phyloP scores from a whole-genome alignment of 2,329 filamentous ascomycete genomes.

The Botrytis galanthina region DNA sequence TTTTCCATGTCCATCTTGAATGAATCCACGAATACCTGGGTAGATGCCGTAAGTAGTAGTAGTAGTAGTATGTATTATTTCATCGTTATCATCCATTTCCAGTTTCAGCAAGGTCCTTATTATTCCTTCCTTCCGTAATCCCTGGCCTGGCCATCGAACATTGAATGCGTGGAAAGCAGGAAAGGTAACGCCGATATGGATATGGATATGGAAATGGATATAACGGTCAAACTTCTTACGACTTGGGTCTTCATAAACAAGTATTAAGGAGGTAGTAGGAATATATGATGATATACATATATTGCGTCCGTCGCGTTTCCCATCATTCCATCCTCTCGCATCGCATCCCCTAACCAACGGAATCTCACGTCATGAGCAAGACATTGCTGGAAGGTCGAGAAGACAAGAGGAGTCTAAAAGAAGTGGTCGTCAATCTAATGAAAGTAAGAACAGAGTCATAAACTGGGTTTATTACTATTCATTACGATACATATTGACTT shows the following conservation, averaged over 20 bases:
- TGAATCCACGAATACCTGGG: background rate
- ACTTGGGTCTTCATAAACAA: too few species aligned
- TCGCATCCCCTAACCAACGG: background rate
- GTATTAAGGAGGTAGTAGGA: too few species aligned
- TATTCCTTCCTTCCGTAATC: conserved; percentile 12
- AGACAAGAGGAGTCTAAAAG: background rate
- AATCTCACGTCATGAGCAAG: background rate
- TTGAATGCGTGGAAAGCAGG: background rate
- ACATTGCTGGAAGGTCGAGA: background rate
- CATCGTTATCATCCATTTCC: background rate
- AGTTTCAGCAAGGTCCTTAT: background rate
- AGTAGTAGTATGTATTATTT: background rate
- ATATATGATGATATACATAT: too few species aligned
- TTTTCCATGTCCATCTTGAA: background rate
- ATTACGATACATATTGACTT: background rate
- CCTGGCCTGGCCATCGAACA: background rate
- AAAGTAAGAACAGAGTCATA: background rate
- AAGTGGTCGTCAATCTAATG: background rate
- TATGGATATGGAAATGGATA: too few species aligned
- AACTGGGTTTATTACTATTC: background rate
- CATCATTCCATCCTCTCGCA: background rate
- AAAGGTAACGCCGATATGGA: background rate
- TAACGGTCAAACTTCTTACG: too few species aligned
- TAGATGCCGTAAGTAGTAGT: background rate
- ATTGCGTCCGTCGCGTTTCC: too few species aligned